Percentiles rank a stretch among this genome's conserved stretches.
phyloP scores from a whole-genome alignment of 768 basidiomycete species.

The Asterophora lycoperdoides region DNA sequence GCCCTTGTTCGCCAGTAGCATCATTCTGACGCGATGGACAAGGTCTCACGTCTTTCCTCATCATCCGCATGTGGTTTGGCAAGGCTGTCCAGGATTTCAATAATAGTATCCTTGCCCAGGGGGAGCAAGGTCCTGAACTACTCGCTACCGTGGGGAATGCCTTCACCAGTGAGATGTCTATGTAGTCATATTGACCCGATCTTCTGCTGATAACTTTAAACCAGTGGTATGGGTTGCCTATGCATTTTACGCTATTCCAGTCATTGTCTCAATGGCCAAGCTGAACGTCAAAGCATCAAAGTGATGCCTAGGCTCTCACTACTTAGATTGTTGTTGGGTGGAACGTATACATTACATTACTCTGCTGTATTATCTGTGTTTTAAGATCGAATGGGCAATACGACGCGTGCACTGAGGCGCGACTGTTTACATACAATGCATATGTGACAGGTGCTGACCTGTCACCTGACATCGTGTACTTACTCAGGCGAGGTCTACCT shows the following conservation, averaged over 20 bases:
- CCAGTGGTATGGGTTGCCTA: conserved; percentile 79
- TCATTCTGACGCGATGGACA: conserved; percentile 1
- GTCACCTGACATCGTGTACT: too few relatives aligned
- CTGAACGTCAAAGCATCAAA: conserved; percentile 50
- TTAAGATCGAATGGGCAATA: too few relatives aligned
- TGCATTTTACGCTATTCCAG: conserved; percentile 66
- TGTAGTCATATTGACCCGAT: not conserved
- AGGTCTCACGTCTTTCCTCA: conserved; percentile 68
- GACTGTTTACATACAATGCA: too few relatives aligned
- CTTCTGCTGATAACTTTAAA: not conserved
- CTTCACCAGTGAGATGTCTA: conserved; percentile 58
- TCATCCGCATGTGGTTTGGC: conserved; percentile 78
- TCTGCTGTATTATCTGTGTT: too few relatives aligned
- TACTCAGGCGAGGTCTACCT: too few relatives aligned
- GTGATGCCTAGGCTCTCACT: not conserved
- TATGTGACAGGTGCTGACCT: too few relatives aligned
- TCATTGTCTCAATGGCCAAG: conserved; percentile 65
- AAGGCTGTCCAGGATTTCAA: conserved; percentile 81
- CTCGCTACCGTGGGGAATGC: conserved; percentile 64
- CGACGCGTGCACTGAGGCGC: too few relatives aligned
- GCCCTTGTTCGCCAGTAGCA: not conserved
- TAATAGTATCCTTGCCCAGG: conserved; percentile 48
- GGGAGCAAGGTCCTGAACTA: conserved; percentile 51
- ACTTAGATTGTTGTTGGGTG: too few relatives aligned
- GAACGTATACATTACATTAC: too few relatives aligned